These are phyloP conservation scores for Phyllosticta citribraziliensis DNA, from an alignment of 2,329 filamentous ascomycete species.

Conservation along the genomic window DNA sequence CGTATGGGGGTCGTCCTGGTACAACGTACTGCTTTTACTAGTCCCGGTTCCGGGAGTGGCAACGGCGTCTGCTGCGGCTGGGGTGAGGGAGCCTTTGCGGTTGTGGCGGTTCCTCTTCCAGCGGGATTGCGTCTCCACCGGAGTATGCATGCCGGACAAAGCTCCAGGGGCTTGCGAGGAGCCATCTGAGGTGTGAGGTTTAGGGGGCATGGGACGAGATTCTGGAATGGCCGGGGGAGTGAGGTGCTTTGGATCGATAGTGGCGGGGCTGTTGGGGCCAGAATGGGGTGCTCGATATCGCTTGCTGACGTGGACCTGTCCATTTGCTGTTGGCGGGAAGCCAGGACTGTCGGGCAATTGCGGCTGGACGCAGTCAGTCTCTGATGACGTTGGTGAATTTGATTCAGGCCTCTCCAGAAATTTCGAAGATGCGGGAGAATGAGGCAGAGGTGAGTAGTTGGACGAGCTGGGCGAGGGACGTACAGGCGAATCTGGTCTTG, in stretches of 20 bases:
- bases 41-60: not conserved
- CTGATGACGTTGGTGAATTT: not conserved
- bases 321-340: conserved; percentile 1
- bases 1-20: not conserved
- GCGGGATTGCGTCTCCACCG: not conserved
- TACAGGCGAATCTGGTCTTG: conserved; percentile 11
- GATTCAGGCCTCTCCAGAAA: not conserved
- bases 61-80: not conserved
- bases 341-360: conserved; percentile 3
- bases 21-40: not conserved
- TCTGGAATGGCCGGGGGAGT: not conserved
- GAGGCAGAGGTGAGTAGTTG: not conserved
- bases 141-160: not conserved
- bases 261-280: conserved; percentile 1
- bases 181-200: conserved; percentile 1
- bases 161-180: not conserved
- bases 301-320: not conserved
- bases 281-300: conserved; percentile 3
- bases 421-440: not conserved
- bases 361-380: conserved; percentile 11
- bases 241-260: conserved; percentile 4
- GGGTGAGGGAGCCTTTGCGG: conserved; percentile 9
- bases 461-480: conserved; percentile 7
- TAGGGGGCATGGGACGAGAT: not conserved
- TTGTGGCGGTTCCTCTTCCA: conserved; percentile 4